These are phyloP conservation scores for Zymoseptoria ardabiliae DNA, from an alignment of 2,329 filamentous ascomycete genomes.

Conservation along the genomic window DNA sequence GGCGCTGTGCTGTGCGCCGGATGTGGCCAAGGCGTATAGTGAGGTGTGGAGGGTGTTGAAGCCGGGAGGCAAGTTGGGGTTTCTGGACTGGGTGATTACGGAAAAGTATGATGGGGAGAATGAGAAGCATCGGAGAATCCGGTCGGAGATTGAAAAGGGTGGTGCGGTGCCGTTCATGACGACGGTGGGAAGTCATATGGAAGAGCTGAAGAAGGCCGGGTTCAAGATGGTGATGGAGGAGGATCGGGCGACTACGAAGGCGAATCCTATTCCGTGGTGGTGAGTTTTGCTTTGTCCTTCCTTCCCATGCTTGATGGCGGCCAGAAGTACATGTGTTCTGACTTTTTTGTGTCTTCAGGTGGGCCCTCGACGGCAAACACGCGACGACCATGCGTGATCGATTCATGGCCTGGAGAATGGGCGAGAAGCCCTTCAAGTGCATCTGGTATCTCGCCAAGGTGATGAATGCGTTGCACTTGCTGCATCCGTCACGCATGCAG, in stretches of 20 bases:
- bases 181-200: constrained; percentile 14
- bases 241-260: constrained; percentile 17
- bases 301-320: constrained; percentile 53
- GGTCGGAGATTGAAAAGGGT: constrained; percentile 25
- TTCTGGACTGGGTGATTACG: constrained; percentile 29
- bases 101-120: constrained; percentile 21
- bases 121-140: constrained; percentile 19
- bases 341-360: neutral
- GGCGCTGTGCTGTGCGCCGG: constrained; percentile 26
- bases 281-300: neutral
- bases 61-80: constrained; percentile 22
- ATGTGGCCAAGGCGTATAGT: constrained; percentile 21
- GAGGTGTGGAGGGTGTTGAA: constrained; percentile 27
- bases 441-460: neutral
- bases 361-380: neutral
- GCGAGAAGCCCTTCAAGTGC: neutral
- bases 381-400: neutral
- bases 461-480: neutral
- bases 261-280: constrained; percentile 20
- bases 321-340: constrained; percentile 66
- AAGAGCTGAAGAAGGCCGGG: constrained; percentile 19
- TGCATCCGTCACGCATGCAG: constrained; percentile 3
- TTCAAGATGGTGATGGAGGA: constrained; percentile 24
- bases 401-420: neutral
- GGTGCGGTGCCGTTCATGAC: constrained; percentile 24